Evolutionary conservation across 2,329 filamentous ascomycete species (phyloP), one percentile per base, ranked within the genome.

Genomic region (Colletotrichum echinochloae): DNA sequence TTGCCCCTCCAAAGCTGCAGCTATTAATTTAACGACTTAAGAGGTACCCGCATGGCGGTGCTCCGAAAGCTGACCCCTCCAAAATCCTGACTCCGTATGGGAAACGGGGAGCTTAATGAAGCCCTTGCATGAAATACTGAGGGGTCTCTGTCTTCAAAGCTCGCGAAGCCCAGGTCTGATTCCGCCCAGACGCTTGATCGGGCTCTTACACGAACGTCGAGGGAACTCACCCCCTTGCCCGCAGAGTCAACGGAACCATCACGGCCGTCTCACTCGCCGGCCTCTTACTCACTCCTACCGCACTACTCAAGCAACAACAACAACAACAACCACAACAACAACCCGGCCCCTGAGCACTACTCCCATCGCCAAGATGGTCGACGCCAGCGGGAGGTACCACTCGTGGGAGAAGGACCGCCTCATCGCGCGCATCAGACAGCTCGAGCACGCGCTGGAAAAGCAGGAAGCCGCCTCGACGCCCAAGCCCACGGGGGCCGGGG

Each of bases 341-440:
- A n/a, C 28, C 28, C 64, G 64, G 46, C 30, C 37, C n/a, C 28
- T 65, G 23, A 70, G 65, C 65, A 70, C 59, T 57, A 52, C 44
- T 39, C 2, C 49, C 35, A 5, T 44, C 51, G 46, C 67, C 51
- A 69, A 39, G 30, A 76, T 76, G 74, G 59, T 72, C 28, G 73
- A 77, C 37, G 35, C n/a, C 49, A n/a, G 33, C 26, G 64, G 64
- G 26, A 82, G 84, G 54, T 95, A 95, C 81, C 84, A 85, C 49
- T 85, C 84, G 73, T 95, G 92, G 92, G 90, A 87, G 64, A 90
- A 89, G 72, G 85, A 89, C 48, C 88, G 88, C 54, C 88, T 96
- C 46, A 87, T 96, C 52, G 82, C 88, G 73, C 87, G 91, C 49
- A 89, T 97, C 55, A 87, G 84, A 20, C 83, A 88, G 61, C 84